These are phyloP conservation scores for Phytopythium vexans DNA, from an alignment of 352 stramenopile genomes.

Conservation along the genomic window DNA sequence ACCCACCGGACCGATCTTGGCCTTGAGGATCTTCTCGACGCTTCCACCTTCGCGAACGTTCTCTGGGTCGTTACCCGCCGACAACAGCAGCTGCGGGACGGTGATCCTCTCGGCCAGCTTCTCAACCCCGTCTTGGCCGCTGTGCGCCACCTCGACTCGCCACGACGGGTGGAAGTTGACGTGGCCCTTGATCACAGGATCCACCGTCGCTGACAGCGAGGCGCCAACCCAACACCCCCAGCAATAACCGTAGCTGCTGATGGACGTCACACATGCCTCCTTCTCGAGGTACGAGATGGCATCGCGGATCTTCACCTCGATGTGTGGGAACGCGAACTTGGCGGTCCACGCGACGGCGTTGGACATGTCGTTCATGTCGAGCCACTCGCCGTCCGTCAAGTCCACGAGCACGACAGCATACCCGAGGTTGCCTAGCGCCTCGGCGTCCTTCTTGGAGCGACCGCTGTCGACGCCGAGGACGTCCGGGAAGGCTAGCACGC, in stretches of 20 bases:
- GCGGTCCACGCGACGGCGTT: background rate
- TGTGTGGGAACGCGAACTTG: background rate
- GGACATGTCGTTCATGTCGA: slow-evolving; percentile 29
- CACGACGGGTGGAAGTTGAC: slow-evolving; percentile 37
- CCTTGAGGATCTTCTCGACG: slow-evolving; percentile 27
- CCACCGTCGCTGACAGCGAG: slow-evolving; percentile 7
- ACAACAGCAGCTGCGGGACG: slow-evolving; percentile 33
- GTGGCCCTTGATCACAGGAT: slow-evolving; percentile 21
- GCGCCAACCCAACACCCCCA: slow-evolving; percentile 5
- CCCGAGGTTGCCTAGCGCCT: slow-evolving; percentile 22
- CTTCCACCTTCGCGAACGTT: slow-evolving; percentile 13
- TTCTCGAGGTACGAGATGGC: slow-evolving; percentile 26
- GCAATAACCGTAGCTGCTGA: slow-evolving; percentile 8
- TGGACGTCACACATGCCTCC: no score
- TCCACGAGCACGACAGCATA: slow-evolving; percentile 39
- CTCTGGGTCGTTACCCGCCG: slow-evolving; percentile 26
- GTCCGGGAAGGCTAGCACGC: slow-evolving; percentile 34
- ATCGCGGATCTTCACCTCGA: slow-evolving; percentile 6
- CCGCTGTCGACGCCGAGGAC: slow-evolving; percentile 35
- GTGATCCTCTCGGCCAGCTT: slow-evolving; percentile 24
- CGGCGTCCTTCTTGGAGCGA: slow-evolving; percentile 30
- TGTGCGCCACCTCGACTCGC: slow-evolving; percentile 22
- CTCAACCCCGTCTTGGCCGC: slow-evolving; percentile 21
- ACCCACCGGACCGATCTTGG: background rate
- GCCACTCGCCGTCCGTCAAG: slow-evolving; percentile 22